phyloP scores from a whole-genome alignment of 1,139 yeast species.

The Saccharomyces hybrid region DNA sequence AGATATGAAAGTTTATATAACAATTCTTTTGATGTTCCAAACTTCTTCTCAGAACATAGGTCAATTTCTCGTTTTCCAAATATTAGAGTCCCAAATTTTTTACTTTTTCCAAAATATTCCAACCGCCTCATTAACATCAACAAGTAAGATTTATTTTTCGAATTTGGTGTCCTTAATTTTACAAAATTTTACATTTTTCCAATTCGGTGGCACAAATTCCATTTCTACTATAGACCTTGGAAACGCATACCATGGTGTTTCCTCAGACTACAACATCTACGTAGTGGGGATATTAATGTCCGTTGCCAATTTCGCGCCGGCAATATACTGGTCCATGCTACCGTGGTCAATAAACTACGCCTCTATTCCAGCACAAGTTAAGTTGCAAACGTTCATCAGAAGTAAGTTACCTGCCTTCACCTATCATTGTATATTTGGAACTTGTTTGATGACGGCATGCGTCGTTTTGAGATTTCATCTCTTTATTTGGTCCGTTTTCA shows the following conservation, averaged over 20 bases:
- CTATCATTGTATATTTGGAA: constrained; percentile 55
- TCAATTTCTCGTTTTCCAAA: constrained; percentile 49
- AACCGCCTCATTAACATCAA: neutral
- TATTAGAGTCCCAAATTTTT: constrained; percentile 13
- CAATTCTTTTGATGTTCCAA: constrained; percentile 60
- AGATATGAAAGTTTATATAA: constrained; percentile 39
- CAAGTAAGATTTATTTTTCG: constrained; percentile 4
- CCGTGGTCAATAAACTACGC: constrained; percentile 34
- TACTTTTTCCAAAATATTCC: neutral
- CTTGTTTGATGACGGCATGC: constrained; percentile 61
- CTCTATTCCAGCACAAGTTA: constrained; percentile 32
- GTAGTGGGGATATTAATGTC: constrained; percentile 74
- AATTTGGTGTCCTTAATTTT: constrained; percentile 33
- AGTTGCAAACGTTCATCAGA: constrained; percentile 24
- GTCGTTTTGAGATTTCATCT: constrained; percentile 69
- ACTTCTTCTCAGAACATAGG: constrained; percentile 65
- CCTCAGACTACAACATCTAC: constrained; percentile 54
- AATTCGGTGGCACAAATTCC: constrained; percentile 86
- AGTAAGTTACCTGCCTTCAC: constrained; percentile 24
- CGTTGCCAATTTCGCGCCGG: constrained; percentile 74
- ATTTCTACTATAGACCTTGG: constrained; percentile 84
- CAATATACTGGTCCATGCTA: constrained; percentile 74
- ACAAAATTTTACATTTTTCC: constrained; percentile 75
- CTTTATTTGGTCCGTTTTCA: constrained; percentile 95
- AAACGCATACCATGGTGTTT: constrained; percentile 84